Conservation (phyloP, 305 asterid species). For the Ilex paraguariensis region DNA sequence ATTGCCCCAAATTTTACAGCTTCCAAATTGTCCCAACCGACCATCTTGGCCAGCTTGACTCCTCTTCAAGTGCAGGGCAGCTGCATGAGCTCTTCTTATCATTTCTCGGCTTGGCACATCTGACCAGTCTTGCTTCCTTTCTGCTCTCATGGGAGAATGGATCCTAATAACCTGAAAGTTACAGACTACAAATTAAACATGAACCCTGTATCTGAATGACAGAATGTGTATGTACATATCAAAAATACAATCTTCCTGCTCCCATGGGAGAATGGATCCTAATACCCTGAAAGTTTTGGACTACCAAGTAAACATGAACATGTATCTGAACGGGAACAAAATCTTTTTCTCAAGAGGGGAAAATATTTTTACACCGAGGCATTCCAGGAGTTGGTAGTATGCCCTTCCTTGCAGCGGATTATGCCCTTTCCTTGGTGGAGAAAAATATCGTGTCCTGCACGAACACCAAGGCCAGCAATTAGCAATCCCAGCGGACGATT, state of each 20-base stretch:
- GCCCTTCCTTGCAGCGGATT: constrained; percentile 99
- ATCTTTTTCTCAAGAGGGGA: constrained; percentile 2
- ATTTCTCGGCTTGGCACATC: constrained; percentile 75
- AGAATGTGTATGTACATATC: too few species aligned
- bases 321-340: background rate
- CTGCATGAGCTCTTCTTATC: constrained; percentile 74
- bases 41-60: constrained; percentile 36
- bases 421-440: constrained; percentile 94
- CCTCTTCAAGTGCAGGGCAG: constrained; percentile 66
- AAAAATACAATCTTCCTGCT: constrained; percentile 35
- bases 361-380: constrained; percentile 80
- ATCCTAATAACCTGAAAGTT: constrained; percentile 77
- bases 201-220: background rate
- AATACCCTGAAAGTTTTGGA: constrained; percentile 53
- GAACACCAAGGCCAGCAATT: constrained; percentile 3
- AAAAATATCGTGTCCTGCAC: constrained; percentile 91
- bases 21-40: constrained; percentile 64
- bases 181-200: constrained; percentile 6
- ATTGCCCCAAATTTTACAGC: constrained; percentile 90
- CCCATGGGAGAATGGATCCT: constrained; percentile 99
- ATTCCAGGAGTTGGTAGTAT: constrained; percentile 95
- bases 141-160: constrained; percentile 97
- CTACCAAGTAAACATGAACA: constrained; percentile 3
- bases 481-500: constrained; percentile 4
- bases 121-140: constrained; percentile 85